Conservation (phyloP, 768 basidiomycete species). For the Coprinopsis sp. region DNA sequence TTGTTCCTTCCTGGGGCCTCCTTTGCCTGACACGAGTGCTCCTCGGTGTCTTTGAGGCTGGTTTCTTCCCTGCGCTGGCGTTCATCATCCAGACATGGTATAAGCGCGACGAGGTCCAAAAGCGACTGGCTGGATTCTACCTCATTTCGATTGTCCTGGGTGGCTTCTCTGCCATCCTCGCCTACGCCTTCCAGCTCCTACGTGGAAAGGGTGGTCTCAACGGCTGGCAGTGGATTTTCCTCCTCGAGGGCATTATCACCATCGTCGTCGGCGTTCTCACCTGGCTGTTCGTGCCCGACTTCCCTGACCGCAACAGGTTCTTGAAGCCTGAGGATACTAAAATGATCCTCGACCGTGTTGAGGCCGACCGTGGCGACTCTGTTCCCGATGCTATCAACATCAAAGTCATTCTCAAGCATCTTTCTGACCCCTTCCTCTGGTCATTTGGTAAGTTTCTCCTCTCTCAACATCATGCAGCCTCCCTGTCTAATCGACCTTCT, state of each 20-base stretch:
- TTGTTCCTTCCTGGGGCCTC: conserved; percentile 25
- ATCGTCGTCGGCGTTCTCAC: conserved; percentile 25
- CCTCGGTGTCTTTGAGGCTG: conserved; percentile 31
- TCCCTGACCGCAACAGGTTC: conserved; percentile 33
- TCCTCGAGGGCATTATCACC: conserved; percentile 30
- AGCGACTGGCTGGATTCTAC: conserved; percentile 30
- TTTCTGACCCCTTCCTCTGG: conserved; percentile 46
- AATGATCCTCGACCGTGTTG: conserved; percentile 40
- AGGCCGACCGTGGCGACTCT: conserved; percentile 48
- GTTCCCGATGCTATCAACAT: conserved; percentile 37
- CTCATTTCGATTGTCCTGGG: conserved; percentile 27
- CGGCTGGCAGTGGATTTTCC: conserved; percentile 36
- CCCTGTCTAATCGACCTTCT: neutral
- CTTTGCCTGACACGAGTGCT: conserved; percentile 21
- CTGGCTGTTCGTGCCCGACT: conserved; percentile 30
- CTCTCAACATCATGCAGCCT: neutral
- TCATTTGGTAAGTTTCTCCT: conserved; percentile 31
- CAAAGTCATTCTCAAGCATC: conserved; percentile 32
- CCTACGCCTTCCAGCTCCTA: conserved; percentile 26
- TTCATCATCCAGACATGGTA: conserved; percentile 42
- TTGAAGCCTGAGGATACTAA: conserved; percentile 34
- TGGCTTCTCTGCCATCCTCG: conserved; percentile 25
- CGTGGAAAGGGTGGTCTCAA: conserved; percentile 24
- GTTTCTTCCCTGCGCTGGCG: conserved; percentile 38
- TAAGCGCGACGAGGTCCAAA: conserved; percentile 40